Evolutionary conservation across 306 rosid species (phyloP), one percentile per base, ranked within the genome.

Genomic region (Pterocarpus macrocarpus): DNA sequence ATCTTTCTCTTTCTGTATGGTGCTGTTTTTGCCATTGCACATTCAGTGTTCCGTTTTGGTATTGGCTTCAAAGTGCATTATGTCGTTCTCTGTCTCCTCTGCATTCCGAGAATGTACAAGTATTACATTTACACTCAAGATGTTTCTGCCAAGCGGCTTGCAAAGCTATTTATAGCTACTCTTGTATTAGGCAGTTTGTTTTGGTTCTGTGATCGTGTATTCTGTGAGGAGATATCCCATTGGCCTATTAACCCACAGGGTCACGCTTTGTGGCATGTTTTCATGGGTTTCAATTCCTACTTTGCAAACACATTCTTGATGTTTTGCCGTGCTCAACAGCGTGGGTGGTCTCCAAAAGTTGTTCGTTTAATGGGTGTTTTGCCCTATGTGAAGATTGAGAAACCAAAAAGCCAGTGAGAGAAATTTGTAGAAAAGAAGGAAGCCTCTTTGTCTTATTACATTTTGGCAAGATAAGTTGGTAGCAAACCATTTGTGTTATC

Each of bases 301-400:
- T 87, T 85, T 62, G 97, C 94, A 68, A 93, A 93, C 88, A 88
- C 97, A 55, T 91, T 93, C 89, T 69, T 93, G 82, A 93, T 93
- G 97, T 93, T 91, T 85, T 93, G 97, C 80, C 94, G 94, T 61
- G 97, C 97, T 80, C 88, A 93, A 74, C 97, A 93, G 82, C 88
- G 89, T 44, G 94, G 84, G 70, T 93, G 97, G 97, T 78, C 88
- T 43, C 96, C 97, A 4, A 87, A 90, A 87, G 83, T 93, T 76
- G 86, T 77, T 71, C 87, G 72, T 86, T 69, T 90, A 50, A 33
- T 87, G 94, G 97, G 96, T 76, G 12, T 88, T 79, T 79, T 90
- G 50, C 97, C 94, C 4, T 91, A 86, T 22, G 97, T 93, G 86
- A 90, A 91, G 92, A 90, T 93, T 75, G 90, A 91, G 86, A 93